A percentile compares a stretch with the other conserved stretches of the same genome.
Conservation (phyloP, 495 filamentous ascomycete genomes). For the Penicillium cinerascens region DNA sequence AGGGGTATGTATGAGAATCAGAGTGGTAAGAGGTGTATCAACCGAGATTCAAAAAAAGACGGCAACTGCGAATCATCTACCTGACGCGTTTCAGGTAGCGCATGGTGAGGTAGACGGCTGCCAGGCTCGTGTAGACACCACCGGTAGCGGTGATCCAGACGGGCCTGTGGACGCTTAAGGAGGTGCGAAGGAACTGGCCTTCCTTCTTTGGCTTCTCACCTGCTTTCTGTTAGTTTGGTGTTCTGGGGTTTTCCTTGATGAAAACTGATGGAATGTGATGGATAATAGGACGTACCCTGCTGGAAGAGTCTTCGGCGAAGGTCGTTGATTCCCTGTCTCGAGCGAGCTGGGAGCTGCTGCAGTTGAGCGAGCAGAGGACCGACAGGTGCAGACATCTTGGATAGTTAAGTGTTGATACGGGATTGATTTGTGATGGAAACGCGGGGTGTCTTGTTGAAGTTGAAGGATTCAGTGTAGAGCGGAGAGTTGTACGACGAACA, state of each 20-base stretch:
- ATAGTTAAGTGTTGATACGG: neutral
- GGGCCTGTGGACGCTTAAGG: slow-evolving; percentile 37
- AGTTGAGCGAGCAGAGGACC: slow-evolving; percentile 25
- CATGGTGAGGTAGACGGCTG: slow-evolving; percentile 39
- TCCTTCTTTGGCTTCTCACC: slow-evolving; percentile 31
- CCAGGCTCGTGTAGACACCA: slow-evolving; percentile 38
- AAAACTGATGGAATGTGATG: neutral
- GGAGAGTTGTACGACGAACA: slow-evolving; percentile 8
- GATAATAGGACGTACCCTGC: slow-evolving; percentile 20
- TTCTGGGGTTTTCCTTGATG: neutral
- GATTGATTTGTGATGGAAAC: slow-evolving; percentile 7
- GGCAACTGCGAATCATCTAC: neutral
- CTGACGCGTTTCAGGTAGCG: slow-evolving; percentile 32
- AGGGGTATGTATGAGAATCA: slow-evolving; percentile 5
- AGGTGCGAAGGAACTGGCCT: slow-evolving; percentile 34
- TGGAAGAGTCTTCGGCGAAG: slow-evolving; percentile 30
- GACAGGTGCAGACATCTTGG: slow-evolving; percentile 24
- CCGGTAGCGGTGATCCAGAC: slow-evolving; percentile 41
- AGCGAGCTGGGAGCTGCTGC: slow-evolving; percentile 22
- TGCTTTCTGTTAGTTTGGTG: slow-evolving; percentile 10
- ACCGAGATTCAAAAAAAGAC: neutral
- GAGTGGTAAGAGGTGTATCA: neutral
- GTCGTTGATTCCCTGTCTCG: slow-evolving; percentile 29
- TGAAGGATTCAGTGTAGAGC: slow-evolving; percentile 6
- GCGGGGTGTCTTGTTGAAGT: neutral